Base-by-base conservation (phyloP, 108 stramenopile genomes). In the Nannochloropsis gaditana region DNA sequence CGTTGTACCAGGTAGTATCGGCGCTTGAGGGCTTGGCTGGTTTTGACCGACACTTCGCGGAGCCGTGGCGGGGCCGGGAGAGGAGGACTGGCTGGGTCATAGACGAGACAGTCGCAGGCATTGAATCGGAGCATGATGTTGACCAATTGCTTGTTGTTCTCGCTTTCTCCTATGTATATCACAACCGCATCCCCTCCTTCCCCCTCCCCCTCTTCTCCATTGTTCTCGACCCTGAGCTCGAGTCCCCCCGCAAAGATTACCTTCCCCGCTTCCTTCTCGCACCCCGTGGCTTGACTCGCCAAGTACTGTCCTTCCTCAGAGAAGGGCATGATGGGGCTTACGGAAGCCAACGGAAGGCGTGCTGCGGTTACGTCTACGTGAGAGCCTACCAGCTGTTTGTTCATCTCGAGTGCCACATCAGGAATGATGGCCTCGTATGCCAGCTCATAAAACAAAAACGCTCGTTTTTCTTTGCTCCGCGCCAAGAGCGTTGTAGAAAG, bases 1-100 rank as follows among this genome's bases (percentile, higher is more conserved):
- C 95, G 95, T 90, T 96, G 94, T 1, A 93, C 93, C 79, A 95
- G 83, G 86, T 87, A 95, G 84, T 94, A 96, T 41, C 96, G 90
- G 44, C 94, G 42, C 59, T 93, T 93, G 44, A 96, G 91, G 45
- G 90, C 84, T 41, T 79, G 5, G 84, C 8, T 41, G 10, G 15
- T 73, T 44, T 15, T 2, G 79, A 73, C 19, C 19, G 59, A 73
- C n/a, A n/a, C 19, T 15, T 15, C 19, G 15, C n/a, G 59, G n/a
- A 73, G 59, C 19, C 15, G 2, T 4, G 59, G 59, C n/a, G 59
- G 59, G 59, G 59, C 3, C n/a, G 8, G 59, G 59, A n/a, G 59
- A n/a, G 59, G 59, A 73, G 59, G 59, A n/a, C n/a, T 8, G 80
- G 85, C 80, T 21, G 85, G 85, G 81, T 85, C 85, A 43, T 44